A percentile compares a stretch with the other conserved stretches of the same genome.
phyloP scores from a whole-genome alignment of 169 alveolate genomes.

The Cryptosporidium tyzzeri region DNA sequence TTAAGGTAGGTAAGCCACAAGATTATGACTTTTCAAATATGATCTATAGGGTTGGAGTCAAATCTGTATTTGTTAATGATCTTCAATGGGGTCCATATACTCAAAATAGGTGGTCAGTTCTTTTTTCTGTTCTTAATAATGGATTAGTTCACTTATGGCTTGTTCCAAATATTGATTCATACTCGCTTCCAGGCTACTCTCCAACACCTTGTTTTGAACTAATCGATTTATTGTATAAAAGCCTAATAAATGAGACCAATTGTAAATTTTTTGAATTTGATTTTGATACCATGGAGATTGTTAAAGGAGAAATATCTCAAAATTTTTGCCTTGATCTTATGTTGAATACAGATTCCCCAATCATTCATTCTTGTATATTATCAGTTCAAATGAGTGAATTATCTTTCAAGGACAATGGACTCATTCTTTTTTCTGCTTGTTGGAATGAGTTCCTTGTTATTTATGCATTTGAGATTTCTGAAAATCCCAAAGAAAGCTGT shows the following conservation, averaged over 20 bases:
- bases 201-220: constrained; percentile 62
- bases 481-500: neutral
- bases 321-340: constrained; percentile 14
- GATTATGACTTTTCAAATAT: no score
- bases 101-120: constrained; percentile 47
- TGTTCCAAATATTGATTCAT: constrained; percentile 53
- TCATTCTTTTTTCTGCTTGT: constrained; percentile 15
- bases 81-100: constrained; percentile 73
- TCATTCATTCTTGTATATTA: neutral
- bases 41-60: neutral
- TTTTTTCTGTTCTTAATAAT: constrained; percentile 47
- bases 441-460: constrained; percentile 45
- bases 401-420: neutral
- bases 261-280: constrained; percentile 11
- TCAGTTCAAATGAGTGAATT: constrained; percentile 24
- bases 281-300: constrained; percentile 2
- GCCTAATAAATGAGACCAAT: neutral
- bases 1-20: neutral
- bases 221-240: neutral
- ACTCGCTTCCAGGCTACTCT: constrained; percentile 26
- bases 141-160: constrained; percentile 57
- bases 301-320: neutral
- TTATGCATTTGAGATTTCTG: neutral
- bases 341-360: constrained; percentile 49
- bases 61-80: constrained; percentile 27